Evolutionary conservation across 208 protist species (phyloP).

Genomic region (Blechomonas ayalai): DNA sequence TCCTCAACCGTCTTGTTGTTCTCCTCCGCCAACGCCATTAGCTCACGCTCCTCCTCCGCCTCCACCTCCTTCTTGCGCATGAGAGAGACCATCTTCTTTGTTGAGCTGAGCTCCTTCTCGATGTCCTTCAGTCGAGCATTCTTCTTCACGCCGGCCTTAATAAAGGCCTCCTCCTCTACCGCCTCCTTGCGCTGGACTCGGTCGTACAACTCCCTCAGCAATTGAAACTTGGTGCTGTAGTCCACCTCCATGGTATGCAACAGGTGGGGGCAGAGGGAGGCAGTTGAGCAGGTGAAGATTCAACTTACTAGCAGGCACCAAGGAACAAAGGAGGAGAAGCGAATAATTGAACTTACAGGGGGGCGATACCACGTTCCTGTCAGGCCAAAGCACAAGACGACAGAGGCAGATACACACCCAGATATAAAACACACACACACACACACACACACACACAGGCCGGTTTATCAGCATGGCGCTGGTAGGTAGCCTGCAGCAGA

Average conservation of each 20-base stretch:
- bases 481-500: no score
- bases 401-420: slow-evolving; percentile 1
- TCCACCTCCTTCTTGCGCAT: slow-evolving; percentile 53
- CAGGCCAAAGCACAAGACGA: neutral
- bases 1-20: slow-evolving; percentile 57
- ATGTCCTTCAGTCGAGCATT: slow-evolving; percentile 88
- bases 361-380: no score
- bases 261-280: no score
- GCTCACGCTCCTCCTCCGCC: slow-evolving; percentile 42
- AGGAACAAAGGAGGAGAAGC: neutral
- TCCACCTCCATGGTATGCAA: slow-evolving; percentile 5
- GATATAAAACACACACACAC: no score
- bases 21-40: slow-evolving; percentile 49
- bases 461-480: neutral
- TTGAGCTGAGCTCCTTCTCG: slow-evolving; percentile 72
- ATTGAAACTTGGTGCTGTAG: slow-evolving; percentile 33
- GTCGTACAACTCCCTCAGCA: slow-evolving; percentile 57
- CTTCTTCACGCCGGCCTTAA: slow-evolving; percentile 53
- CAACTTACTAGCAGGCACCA: no score
- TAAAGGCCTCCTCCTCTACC: slow-evolving; percentile 30
- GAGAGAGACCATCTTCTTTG: slow-evolving; percentile 56
- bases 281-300: no score
- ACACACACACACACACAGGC: slow-evolving; percentile 2
- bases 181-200: slow-evolving; percentile 56
- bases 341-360: neutral